Conservation (phyloP, 1,284 basidiomycete species). For the Cutaneotrichosporon curvatum region DNA sequence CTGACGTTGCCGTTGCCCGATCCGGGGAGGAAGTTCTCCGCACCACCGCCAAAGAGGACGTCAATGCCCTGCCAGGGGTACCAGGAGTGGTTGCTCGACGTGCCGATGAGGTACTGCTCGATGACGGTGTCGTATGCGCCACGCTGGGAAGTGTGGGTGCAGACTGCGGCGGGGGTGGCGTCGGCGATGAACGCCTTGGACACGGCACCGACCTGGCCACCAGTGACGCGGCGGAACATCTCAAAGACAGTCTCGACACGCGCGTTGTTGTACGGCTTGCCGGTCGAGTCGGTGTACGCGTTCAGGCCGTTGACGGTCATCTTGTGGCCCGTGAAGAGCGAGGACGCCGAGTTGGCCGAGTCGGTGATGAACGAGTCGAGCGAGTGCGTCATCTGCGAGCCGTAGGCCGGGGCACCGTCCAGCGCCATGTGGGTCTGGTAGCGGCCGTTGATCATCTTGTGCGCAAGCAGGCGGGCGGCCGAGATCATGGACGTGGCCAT, state of each 20-base stretch:
- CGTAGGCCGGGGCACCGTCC: constrained; percentile 37
- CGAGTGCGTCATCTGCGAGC: constrained; percentile 36
- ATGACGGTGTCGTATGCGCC: constrained; percentile 40
- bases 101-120: constrained; percentile 43
- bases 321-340: constrained; percentile 45
- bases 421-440: constrained; percentile 41
- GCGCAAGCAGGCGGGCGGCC: constrained; percentile 46
- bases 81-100: constrained; percentile 43
- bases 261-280: constrained; percentile 38
- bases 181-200: constrained; percentile 48
- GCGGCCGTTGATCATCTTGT: constrained; percentile 48
- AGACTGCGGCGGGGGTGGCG: constrained; percentile 45
- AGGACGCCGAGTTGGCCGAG: constrained; percentile 49
- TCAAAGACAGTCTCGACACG: constrained; percentile 45
- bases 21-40: constrained; percentile 41
- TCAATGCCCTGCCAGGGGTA: constrained; percentile 43
- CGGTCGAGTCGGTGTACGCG: constrained; percentile 36
- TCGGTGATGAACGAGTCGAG: constrained; percentile 46
- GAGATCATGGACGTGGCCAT: constrained; percentile 42
- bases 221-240: constrained; percentile 37
- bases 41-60: constrained; percentile 44
- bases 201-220: constrained; percentile 46
- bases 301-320: constrained; percentile 48
- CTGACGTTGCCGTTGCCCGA: constrained; percentile 40
- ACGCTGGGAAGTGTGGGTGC: constrained; percentile 42